Evolutionary conservation across 202 grass and related monocot species (phyloP), one percentile per base, ranked within the genome.

Genomic region (Sporobolus alterniflorus): DNA sequence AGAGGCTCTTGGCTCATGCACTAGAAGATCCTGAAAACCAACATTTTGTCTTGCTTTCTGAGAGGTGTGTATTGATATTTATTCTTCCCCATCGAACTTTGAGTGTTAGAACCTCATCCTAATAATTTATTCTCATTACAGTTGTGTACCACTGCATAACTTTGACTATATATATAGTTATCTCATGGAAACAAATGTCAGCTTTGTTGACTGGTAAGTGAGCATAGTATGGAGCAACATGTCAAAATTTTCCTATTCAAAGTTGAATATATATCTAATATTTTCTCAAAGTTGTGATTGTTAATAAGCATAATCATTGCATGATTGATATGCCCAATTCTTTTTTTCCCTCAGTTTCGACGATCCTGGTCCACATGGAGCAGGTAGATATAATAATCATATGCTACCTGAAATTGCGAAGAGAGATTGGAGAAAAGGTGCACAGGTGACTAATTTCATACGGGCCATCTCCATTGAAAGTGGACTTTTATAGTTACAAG

Each of bases 141-240:
- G 97, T 66, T 99, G 97, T 84, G 91, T 96, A 56, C 97, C 97
- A 57, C 88, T 99, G 64, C 97, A 94, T 85, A 96, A 96, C 84
- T 96, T 99, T 24, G 97, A 99, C 87, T 96, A 99, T 92, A 79
- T 99, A 56, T 96, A 96, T 89, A 95, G 87, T 74, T 99, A 96
- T 94, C 85, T 99, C 25, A 82, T 89, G 93, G 97, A 89, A 65
- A 99, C 97, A 76, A 99, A 99, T 26, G 77, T 96, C 78, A 99
- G 97, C 88, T 99, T 99, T 92, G 51, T 99, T 92, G 97, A 99
- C 86, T 96, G 93, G 97, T 99, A 90, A 93, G 76, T 70, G 43
- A 64, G 46, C 26, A 3, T 73, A 29, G 67, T 31, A 42, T 75
- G 78, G 82, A 40, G 33, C 16, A 28, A 44, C 55, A 65, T 39